A percentile compares a stretch with the other conserved stretches of the same genome.
phyloP scores from a whole-genome alignment of 2,329 filamentous ascomycete genomes.

The Colletotrichum sp. region DNA sequence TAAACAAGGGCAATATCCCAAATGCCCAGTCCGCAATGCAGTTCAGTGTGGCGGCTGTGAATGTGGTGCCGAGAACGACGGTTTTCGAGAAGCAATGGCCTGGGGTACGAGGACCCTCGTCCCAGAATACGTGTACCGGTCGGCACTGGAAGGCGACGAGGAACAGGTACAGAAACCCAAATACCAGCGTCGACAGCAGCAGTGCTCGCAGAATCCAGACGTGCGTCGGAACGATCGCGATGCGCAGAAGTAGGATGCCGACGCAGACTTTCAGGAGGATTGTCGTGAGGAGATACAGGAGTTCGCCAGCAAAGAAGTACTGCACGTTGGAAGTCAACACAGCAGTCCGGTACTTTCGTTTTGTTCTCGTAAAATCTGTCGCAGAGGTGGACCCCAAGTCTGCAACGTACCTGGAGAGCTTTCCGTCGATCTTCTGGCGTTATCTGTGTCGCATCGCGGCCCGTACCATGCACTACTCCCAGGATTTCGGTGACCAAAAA shows the following conservation, averaged over 20 bases:
- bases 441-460: conserved; percentile 25
- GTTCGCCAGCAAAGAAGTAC: conserved; percentile 43
- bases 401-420: conserved; percentile 30
- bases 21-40: conserved; percentile 43
- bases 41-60: conserved; percentile 41
- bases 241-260: conserved; percentile 43
- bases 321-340: background rate
- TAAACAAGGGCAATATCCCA: conserved; percentile 39
- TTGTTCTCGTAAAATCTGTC: background rate
- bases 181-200: conserved; percentile 37
- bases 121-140: conserved; percentile 43
- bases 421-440: conserved; percentile 16
- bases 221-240: conserved; percentile 37
- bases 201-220: conserved; percentile 38
- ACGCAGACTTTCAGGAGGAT: conserved; percentile 40
- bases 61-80: conserved; percentile 32
- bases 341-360: background rate
- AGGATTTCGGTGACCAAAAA: conserved; percentile 22
- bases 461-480: conserved; percentile 28
- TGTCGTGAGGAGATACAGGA: conserved; percentile 39
- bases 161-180: conserved; percentile 42
- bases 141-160: conserved; percentile 43
- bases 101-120: conserved; percentile 24
- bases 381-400: background rate
- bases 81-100: conserved; percentile 32